Conservation (phyloP, 23 red algal species). For the Gracilaria gracilis region DNA sequence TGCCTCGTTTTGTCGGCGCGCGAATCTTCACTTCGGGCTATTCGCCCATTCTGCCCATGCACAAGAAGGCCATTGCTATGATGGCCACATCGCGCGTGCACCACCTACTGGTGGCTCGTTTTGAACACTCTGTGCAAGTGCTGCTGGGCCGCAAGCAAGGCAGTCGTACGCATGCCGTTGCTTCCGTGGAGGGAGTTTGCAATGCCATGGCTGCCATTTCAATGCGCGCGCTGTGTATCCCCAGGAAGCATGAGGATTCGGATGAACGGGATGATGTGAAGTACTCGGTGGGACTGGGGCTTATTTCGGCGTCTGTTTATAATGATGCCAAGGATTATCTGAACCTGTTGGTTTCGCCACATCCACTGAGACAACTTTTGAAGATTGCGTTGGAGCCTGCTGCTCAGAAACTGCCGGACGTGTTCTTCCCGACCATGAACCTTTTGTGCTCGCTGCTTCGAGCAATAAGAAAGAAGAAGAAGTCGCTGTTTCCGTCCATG, state of each 20-base stretch:
- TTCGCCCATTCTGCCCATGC: conserved; percentile 31
- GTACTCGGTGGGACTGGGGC: conserved; percentile 4
- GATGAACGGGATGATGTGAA: conserved; percentile 39
- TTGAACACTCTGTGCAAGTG: conserved; percentile 16
- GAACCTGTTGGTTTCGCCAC: conserved; percentile 2
- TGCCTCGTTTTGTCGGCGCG: conserved; percentile 36
- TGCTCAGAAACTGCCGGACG: not conserved
- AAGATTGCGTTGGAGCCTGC: conserved; percentile 13
- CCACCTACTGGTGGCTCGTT: conserved; percentile 22
- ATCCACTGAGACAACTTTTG: conserved; percentile 1
- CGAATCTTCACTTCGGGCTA: conserved; percentile 44
- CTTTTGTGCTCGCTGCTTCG: conserved; percentile 36
- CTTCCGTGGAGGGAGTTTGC: conserved; percentile 3
- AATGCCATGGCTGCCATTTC: conserved; percentile 52
- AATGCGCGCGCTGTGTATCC: conserved; percentile 39
- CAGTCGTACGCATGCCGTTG: not conserved
- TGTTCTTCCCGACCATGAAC: conserved; percentile 39
- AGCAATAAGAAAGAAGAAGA: conserved; percentile 32
- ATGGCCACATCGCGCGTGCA: conserved; percentile 33
- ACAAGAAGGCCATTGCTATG: conserved; percentile 45
- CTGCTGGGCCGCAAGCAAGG: not conserved
- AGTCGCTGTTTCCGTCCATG: conserved; percentile 28
- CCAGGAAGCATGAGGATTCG: conserved; percentile 46
- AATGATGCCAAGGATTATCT: conserved; percentile 55
- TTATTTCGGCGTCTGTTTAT: conserved; percentile 38